These are phyloP conservation scores for Naganishia vaughanmartiniae DNA, from an alignment of 768 basidiomycete genomes.

Conservation along the genomic window DNA sequence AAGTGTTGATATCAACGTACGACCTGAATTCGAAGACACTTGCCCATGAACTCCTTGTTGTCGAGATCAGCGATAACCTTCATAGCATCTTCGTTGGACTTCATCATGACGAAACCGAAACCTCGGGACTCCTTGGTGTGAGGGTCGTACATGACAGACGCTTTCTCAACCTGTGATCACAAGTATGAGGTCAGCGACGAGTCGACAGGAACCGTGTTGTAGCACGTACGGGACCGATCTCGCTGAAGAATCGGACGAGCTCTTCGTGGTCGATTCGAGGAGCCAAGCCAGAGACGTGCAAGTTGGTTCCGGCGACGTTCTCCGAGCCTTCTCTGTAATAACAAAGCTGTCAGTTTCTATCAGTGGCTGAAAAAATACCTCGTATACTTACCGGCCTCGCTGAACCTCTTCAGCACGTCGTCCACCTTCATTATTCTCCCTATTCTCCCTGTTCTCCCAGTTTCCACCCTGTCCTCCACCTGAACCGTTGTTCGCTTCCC, in stretches of 20 bases:
- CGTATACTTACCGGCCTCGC: conserved; percentile 27
- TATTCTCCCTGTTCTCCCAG: conserved; percentile 28
- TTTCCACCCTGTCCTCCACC: conserved; percentile 12
- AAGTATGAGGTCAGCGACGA: background rate
- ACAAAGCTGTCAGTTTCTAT: background rate
- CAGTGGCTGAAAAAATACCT: background rate
- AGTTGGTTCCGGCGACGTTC: conserved; percentile 64
- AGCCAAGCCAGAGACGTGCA: conserved; percentile 64
- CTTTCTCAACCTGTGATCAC: conserved; percentile 61
- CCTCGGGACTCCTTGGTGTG: conserved; percentile 70
- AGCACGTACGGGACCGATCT: conserved; percentile 73
- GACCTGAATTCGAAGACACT: conserved; percentile 62
- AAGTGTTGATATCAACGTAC: background rate
- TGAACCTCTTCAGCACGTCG: conserved; percentile 23
- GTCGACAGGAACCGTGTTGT: background rate
- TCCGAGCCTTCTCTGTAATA: conserved; percentile 32
- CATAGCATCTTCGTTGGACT: conserved; percentile 79
- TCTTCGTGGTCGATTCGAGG: conserved; percentile 72
- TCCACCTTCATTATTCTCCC: conserved; percentile 26
- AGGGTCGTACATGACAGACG: conserved; percentile 66
- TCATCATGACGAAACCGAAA: conserved; percentile 88
- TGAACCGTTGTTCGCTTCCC: conserved; percentile 14
- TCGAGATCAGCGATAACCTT: conserved; percentile 82
- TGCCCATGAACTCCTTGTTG: conserved; percentile 80
- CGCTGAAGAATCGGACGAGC: conserved; percentile 82